phyloP scores from a whole-genome alignment of 331 rosid genomes.

The Arachis monticola region DNA sequence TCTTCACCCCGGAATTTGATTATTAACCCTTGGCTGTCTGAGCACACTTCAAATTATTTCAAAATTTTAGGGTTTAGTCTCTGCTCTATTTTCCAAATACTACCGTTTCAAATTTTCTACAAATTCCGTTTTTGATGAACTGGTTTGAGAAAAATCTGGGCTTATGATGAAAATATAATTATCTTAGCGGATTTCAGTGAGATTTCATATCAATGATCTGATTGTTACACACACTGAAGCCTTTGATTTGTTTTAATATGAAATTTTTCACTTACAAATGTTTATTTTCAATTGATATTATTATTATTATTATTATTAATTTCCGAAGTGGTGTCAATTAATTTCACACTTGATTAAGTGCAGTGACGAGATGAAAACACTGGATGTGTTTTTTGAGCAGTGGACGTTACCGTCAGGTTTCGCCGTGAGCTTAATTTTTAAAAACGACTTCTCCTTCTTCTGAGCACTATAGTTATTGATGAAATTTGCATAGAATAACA shows the following conservation, averaged over 20 bases:
- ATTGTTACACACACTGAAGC: constrained; percentile 98
- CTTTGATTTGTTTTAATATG: background rate
- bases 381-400: constrained; percentile 70
- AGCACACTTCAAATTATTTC: constrained; percentile 47
- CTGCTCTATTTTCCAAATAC: background rate
- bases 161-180: constrained; percentile 71
- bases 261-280: rapidly evolving
- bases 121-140: no score
- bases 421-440: constrained; percentile 76
- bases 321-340: no score
- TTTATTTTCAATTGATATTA: background rate
- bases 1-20: constrained; percentile 58
- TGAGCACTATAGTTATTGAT: constrained; percentile 51
- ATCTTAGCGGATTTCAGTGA: constrained; percentile 99
- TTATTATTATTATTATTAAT: background rate
- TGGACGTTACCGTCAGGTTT: constrained; percentile 57
- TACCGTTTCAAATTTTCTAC: background rate
- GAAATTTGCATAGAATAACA: background rate
- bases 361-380: constrained; percentile 81
- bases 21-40: constrained; percentile 96
- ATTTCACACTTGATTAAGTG: constrained; percentile 37
- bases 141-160: constrained; percentile 30
- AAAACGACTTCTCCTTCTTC: constrained; percentile 99
- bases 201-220: constrained; percentile 78
- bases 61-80: background rate